A percentile compares a stretch with the other conserved stretches of the same genome.
phyloP scores from a whole-genome alignment of 164 flowering plant species.

The Macadamia integrifolia region DNA sequence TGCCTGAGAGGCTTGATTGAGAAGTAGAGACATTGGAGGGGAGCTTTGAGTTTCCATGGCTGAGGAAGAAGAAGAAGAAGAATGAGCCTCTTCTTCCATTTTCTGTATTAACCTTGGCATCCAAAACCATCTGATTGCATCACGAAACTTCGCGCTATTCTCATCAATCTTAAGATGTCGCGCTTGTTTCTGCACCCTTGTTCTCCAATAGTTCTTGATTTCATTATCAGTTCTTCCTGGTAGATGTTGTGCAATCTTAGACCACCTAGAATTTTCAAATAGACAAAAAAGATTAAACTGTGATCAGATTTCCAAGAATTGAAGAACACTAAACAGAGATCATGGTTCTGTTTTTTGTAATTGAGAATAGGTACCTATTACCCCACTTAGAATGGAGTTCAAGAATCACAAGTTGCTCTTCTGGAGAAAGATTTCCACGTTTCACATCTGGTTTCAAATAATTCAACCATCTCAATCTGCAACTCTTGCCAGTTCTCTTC shows the following conservation, averaged over 20 bases:
- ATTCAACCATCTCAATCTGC: constrained; percentile 86
- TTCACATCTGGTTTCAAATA: constrained; percentile 76
- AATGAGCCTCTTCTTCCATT: constrained; percentile 24
- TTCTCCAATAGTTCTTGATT: constrained; percentile 91
- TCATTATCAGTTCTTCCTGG: constrained; percentile 95
- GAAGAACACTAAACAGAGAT: too few relatives aligned
- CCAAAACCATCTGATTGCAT: constrained; percentile 45
- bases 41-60: constrained; percentile 13
- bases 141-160: constrained; percentile 46
- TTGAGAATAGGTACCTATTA: constrained; percentile 44
- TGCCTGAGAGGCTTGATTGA: constrained; percentile 7
- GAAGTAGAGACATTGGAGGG: constrained; percentile 12
- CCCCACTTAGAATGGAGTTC: constrained; percentile 89
- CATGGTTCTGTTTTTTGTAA: neutral
- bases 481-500: constrained; percentile 85
- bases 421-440: constrained; percentile 64
- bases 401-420: constrained; percentile 73
- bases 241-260: constrained; percentile 72
- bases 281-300: neutral
- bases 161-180: constrained; percentile 53
- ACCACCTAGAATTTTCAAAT: constrained; percentile 53
- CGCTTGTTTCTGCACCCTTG: constrained; percentile 76
- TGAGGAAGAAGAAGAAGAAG: constrained; percentile 19
- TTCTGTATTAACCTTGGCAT: constrained; percentile 68
- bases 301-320: too few relatives aligned